Percentiles rank a stretch among this genome's conserved stretches.
Conservation (phyloP, 2,329 filamentous ascomycete genomes). For the Talaromyces sp. region DNA sequence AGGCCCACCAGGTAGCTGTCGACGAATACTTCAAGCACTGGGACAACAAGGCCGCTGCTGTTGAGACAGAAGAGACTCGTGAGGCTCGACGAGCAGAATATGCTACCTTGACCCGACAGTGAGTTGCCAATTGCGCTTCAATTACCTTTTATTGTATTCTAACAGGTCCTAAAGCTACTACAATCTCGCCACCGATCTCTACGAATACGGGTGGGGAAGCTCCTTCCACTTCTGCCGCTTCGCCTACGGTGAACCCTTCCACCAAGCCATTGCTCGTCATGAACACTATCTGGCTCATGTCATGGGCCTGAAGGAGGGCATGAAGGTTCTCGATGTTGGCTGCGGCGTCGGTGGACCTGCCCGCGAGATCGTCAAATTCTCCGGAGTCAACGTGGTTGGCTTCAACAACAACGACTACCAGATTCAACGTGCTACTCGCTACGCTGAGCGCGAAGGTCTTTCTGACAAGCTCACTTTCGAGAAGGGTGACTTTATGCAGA, state of each 20-base stretch:
- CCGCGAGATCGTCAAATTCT: constrained; percentile 93
- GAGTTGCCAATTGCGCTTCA: constrained; percentile 34
- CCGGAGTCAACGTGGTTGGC: constrained; percentile 79
- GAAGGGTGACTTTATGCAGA: constrained; percentile 99
- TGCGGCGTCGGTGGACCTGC: constrained; percentile 96
- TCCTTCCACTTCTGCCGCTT: constrained; percentile 98
- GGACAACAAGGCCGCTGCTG: constrained; percentile 73
- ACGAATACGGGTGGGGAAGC: constrained; percentile 95
- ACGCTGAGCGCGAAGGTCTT: constrained; percentile 76
- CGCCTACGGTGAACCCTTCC: constrained; percentile 77
- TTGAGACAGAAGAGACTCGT: constrained; percentile 77
- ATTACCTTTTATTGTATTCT: not conserved
- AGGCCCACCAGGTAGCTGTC: constrained; percentile 72
- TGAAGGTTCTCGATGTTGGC: constrained; percentile 90
- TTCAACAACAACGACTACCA: constrained; percentile 99
- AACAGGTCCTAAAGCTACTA: constrained; percentile 63
- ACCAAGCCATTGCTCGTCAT: constrained; percentile 87
- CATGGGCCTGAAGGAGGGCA: constrained; percentile 77
- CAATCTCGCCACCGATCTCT: constrained; percentile 91
- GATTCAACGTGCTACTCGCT: constrained; percentile 84
- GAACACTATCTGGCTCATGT: constrained; percentile 94
- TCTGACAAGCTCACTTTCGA: constrained; percentile 74
- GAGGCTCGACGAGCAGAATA: constrained; percentile 81
- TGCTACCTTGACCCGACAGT: constrained; percentile 88
- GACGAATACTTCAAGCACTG: constrained; percentile 97